Evolutionary conservation across 345 rosid species (phyloP), one percentile per base, ranked within the genome.

Genomic region (Toxicodendron radicans): DNA sequence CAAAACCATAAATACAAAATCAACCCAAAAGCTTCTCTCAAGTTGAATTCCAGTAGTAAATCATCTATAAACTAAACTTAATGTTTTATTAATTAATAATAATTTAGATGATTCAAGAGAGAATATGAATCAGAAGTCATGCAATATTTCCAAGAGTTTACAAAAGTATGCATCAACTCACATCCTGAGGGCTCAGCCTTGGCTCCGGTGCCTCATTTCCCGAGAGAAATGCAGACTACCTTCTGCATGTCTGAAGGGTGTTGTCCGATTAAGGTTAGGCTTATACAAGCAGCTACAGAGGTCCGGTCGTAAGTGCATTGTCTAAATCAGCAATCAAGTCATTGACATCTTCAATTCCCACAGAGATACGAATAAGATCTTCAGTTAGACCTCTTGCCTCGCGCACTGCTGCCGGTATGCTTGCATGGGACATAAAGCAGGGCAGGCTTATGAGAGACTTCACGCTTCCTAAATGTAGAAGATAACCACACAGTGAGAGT

Each of bases 371-470:
- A 63, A 91, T 75, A 76, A 95, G 97, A 85, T 95, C 99, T 77
- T 91, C 93, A 0, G 91, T 91, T 69, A 95, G 83, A 71, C 98
- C 99, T 81, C 99, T 83, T 21, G 98, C 95, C 71, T 90, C 91
- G 0, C 97, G 91, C 3, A 93, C 97, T 16, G 78, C 81, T 10
- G 88, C 85, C 0, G 99, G 98, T 80, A 93, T 93, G 78, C 93
- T 90, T 57, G 98, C 97, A 79, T 95, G 98, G 32, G 98, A 95
- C 99, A 95, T 95, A 80, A 93, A 95, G 85, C 99, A 91, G 3
- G 97, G 98, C 97, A 95, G 77, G 90, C 97, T 93, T 79, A 95
- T 91, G 58, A 95, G 97, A 57, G 97, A 95, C 82, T 95, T 95
- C 57, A 95, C 98, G 70, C 97, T 93, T 70, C 99, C 98, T 95